These are phyloP conservation scores for Kandelia obovata DNA, from an alignment of 345 rosid genomes.

Conservation along the genomic window DNA sequence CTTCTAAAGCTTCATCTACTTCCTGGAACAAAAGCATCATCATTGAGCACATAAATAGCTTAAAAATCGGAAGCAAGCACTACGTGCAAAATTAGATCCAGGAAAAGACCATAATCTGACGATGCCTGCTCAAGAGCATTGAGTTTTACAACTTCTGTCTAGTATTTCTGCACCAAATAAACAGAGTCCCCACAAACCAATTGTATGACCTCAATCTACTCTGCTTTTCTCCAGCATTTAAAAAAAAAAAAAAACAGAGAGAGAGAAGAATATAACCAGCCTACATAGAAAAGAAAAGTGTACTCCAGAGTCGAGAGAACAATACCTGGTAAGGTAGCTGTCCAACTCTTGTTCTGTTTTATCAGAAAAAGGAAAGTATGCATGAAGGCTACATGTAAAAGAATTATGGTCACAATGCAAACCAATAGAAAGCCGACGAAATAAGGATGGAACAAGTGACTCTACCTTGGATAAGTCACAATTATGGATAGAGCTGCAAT, in stretches of 20 bases:
- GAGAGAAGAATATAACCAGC: slow-evolving; percentile 19
- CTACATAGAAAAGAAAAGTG: slow-evolving; percentile 68
- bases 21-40: slow-evolving; percentile 44
- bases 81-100: no score
- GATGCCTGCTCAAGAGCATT: slow-evolving; percentile 55
- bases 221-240: no score
- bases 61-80: not conserved
- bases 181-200: not conserved
- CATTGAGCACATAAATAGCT: slow-evolving; percentile 4
- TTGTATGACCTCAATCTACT: no score
- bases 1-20: slow-evolving; percentile 57
- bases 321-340: slow-evolving; percentile 61
- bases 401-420: not conserved
- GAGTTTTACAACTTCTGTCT: slow-evolving; percentile 44
- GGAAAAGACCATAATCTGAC: no score
- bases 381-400: slow-evolving; percentile 6
- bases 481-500: slow-evolving; percentile 78
- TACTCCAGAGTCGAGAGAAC: slow-evolving; percentile 77
- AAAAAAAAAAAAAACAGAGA: no score
- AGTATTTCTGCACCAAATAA: slow-evolving; percentile 55
- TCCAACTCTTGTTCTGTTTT: slow-evolving; percentile 62
- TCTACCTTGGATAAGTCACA: slow-evolving; percentile 80
- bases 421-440: slow-evolving; percentile 1
- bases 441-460: slow-evolving; percentile 5
- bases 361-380: slow-evolving; percentile 2